Base-by-base conservation (phyloP, 352 stramenopile species). In the Elongisporangium senticosum region DNA sequence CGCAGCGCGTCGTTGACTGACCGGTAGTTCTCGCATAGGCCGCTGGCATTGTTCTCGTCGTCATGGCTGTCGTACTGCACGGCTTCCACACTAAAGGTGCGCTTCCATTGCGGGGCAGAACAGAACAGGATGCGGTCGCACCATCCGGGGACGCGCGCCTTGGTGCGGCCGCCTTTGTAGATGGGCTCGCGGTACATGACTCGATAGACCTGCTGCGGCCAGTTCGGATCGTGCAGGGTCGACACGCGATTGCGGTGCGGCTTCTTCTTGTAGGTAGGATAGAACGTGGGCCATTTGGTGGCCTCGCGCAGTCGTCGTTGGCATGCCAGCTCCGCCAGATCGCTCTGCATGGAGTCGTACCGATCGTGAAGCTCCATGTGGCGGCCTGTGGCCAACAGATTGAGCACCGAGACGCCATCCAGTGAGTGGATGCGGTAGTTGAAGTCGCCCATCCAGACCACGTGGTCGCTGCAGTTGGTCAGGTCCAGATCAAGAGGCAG, bases 391-490 rank as follows among this genome's bases (percentile, higher is more conserved):
- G 53, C 64, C 7, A 92, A 52, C 13, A 83, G 57, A 19, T 62
- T 62, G n/a, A 87, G 52, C 57, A 88, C 77, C 7, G 77, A 68
- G 28, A 76, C 64, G 0, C 73, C 71, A 24, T 79, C 74, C 10
- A 86, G 63, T 4, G 61, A 69, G 24, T 82, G 64, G 55, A 89
- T 76, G 8, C 76, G 76, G 64, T 91, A 92, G 67, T 90, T 91
- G 39, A 94, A 82, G 62, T 94, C 82, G 2, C 85, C 85, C 69
- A 90, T 86, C 80, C 82, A 90, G 24, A 94, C 65, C 7, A 92
- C 71, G 53, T 94, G 80, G 56, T 90, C 74, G 24, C 85, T 90
- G 53, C 81, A 74, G 10, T 61, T 72, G 3, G 77, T 79, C 0
- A 94, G 50, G 26, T 79, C 68, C 21, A 65, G 64, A 8, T 64